A percentile compares a stretch with the other conserved stretches of the same genome.
Evolutionary conservation across 176 grass and related monocot species (phyloP).

Genomic region (Pharus latifolius): DNA sequence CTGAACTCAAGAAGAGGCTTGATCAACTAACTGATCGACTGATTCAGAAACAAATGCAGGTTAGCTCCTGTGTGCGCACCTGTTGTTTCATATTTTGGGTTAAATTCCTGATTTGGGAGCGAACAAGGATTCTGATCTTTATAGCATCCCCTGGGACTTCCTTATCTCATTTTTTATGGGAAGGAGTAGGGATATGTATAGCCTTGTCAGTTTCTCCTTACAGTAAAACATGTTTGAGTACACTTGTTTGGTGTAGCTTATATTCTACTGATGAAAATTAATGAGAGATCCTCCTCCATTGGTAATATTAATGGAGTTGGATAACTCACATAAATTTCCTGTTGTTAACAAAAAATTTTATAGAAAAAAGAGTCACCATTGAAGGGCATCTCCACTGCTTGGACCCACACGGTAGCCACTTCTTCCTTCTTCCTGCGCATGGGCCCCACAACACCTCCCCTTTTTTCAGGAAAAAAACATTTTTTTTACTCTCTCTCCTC

Average conservation of each 20-base stretch:
- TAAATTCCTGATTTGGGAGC: neutral
- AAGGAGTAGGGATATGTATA: neutral
- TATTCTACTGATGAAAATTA: neutral
- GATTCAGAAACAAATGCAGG: slow-evolving; percentile 97
- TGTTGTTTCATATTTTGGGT: neutral
- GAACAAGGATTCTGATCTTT: neutral
- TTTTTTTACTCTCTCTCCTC: too few relatives aligned
- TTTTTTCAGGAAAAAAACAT: too few relatives aligned
- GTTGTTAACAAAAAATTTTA: neutral
- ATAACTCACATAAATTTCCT: neutral
- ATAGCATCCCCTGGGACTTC: neutral
- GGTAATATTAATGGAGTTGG: neutral
- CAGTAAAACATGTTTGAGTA: neutral
- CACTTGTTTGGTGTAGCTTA: neutral
- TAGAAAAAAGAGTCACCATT: neutral
- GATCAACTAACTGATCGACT: slow-evolving; percentile 96
- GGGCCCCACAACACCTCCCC: too few relatives aligned
- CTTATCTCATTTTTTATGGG: neutral
- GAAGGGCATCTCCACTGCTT: too few relatives aligned
- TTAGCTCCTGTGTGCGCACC: neutral
- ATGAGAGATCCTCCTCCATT: neutral
- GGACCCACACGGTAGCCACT: too few relatives aligned
- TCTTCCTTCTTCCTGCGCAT: too few relatives aligned
- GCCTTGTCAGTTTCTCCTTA: neutral
- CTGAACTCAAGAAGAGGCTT: slow-evolving; percentile 83